Evolutionary conservation across 1,284 basidiomycete genomes (phyloP), one percentile per base, ranked within the genome.

Genomic region (Ceratobasidium sp.): DNA sequence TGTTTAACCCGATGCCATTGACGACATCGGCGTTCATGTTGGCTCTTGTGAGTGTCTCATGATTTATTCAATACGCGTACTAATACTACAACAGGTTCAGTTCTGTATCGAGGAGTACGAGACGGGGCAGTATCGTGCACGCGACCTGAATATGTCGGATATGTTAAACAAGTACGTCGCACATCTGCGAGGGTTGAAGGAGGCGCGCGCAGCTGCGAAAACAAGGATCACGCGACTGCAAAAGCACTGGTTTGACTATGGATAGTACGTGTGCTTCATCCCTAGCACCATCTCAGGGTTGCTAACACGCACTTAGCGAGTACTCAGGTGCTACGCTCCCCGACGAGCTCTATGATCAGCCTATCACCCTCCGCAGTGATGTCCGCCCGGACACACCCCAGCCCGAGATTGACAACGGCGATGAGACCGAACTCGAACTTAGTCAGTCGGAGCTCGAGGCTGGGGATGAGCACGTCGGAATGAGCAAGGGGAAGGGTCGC

Each of bases 91-190:
- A 6, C 32, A 63, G 61, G 23, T 70, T 28, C 67, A 70, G 23
- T 41, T 43, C 18, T 38, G 26, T 0, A 49, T 70, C 13, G 55
- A 58, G 21, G 67, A 70, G 30, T 70, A 35, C 28, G 9, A 35
- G 21, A 58, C 55, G 1, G 67, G 67, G 2, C 16, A 38, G 3
- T 41, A 14, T 18, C 16, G 23, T 18, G 0, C 41, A 0, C 28
- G 26, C 4, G 67, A 70, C n/a, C 55, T 70, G 28, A 59, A 59
- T 32, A 55, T 44, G 16, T 23, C 44, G 1, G 61, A 63, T n/a
- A 63, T 63, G 61, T 7, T 57, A 23, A 41, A 32, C 23, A 70
- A 70, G n/a, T 70, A 59, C 28, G 44, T 57, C 4, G 43, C 67
- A 3, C 67, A 70, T 18, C 28, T 58, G 5, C 41, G 32, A 4